phyloP scores from a whole-genome alignment of 129 eudicot species.

The Saussurea involucrata region DNA sequence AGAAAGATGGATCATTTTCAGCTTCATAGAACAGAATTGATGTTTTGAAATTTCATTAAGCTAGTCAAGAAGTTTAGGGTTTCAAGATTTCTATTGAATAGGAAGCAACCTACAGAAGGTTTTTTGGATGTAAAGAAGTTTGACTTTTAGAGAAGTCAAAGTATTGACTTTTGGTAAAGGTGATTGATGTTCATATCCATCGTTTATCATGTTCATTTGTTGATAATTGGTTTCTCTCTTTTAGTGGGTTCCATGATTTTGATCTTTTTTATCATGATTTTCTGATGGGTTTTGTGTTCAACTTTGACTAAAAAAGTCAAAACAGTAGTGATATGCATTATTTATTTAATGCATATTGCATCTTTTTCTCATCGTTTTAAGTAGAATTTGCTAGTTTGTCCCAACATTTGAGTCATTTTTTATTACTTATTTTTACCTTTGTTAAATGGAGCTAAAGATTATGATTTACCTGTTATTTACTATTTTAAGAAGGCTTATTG shows the following conservation, averaged over 20 bases:
- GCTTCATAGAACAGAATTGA: neutral
- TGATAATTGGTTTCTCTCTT: neutral
- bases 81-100: neutral
- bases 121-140: neutral
- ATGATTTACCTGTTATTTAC: too few relatives aligned
- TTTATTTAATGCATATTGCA: too few relatives aligned
- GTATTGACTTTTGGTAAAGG: too few relatives aligned
- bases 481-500: too few relatives aligned
- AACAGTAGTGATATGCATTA: too few relatives aligned
- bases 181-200: neutral
- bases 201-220: neutral
- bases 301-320: too few relatives aligned
- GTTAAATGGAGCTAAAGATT: too few relatives aligned
- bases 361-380: too few relatives aligned
- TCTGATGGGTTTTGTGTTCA: neutral
- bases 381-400: too few relatives aligned
- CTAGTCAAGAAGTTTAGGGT: neutral
- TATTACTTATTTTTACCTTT: too few relatives aligned
- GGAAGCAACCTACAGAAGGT: neutral
- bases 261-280: neutral
- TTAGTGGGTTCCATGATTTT: neutral
- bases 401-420: too few relatives aligned
- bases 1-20: neutral
- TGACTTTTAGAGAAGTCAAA: neutral
- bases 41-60: too few relatives aligned